Evolutionary conservation across 352 stramenopile genomes (phyloP).

Genomic region (Peronospora belbahrii): DNA sequence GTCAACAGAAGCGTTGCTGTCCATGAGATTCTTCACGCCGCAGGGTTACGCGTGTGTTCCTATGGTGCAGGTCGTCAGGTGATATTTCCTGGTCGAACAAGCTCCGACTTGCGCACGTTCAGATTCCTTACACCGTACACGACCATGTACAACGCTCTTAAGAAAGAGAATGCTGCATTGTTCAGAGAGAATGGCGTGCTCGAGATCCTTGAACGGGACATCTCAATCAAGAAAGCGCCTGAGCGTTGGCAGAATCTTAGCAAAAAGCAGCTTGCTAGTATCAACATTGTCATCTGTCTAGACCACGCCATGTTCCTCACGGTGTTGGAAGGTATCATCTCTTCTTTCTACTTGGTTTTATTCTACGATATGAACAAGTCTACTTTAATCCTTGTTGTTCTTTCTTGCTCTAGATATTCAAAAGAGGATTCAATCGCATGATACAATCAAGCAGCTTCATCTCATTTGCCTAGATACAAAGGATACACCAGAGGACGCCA

Average conservation of each 20-base stretch:
- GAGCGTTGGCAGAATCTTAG: constrained; percentile 71
- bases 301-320: constrained; percentile 75
- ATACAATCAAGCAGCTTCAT: constrained; percentile 51
- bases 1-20: constrained; percentile 80
- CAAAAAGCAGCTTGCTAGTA: constrained; percentile 47
- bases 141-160: constrained; percentile 44
- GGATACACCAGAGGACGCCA: constrained; percentile 64
- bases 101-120: constrained; percentile 36
- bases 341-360: too few species aligned
- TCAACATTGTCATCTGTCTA: constrained; percentile 77
- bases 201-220: constrained; percentile 63
- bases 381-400: too few species aligned
- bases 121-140: constrained; percentile 67
- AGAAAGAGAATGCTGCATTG: constrained; percentile 41
- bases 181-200: constrained; percentile 62
- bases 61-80: constrained; percentile 61
- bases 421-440: constrained; percentile 38
- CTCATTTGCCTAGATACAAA: constrained; percentile 75
- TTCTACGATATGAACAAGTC: too few species aligned
- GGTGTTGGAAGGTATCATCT: constrained; percentile 59
- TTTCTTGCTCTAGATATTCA: constrained; percentile 34
- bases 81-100: constrained; percentile 42
- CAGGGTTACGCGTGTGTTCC: constrained; percentile 59
- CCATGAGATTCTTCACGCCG: constrained; percentile 43
- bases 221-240: constrained; percentile 54